Percentiles rank a stretch among this genome's conserved stretches.
phyloP scores from a whole-genome alignment of 331 rosid species.

The Quercus lobata region DNA sequence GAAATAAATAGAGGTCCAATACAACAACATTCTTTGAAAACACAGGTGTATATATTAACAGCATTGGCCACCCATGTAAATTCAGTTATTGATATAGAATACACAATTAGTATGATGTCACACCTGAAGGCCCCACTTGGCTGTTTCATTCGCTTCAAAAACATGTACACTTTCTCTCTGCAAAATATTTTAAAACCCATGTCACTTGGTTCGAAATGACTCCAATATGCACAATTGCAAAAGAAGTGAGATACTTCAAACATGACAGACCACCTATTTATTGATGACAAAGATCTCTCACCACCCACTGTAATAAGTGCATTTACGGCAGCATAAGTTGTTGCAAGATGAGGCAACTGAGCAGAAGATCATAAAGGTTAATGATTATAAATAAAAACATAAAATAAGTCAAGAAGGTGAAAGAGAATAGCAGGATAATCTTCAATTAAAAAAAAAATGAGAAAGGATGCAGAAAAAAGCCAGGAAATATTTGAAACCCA shows the following conservation, averaged over 20 bases:
- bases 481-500: neutral
- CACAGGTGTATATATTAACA: neutral
- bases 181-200: slow-evolving; percentile 15
- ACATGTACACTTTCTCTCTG: slow-evolving; percentile 59
- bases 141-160: slow-evolving; percentile 76
- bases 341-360: slow-evolving; percentile 97
- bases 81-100: slow-evolving; percentile 11
- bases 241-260: neutral
- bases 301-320: slow-evolving; percentile 79
- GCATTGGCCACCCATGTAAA: neutral
- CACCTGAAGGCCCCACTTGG: slow-evolving; percentile 88
- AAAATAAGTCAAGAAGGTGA: neutral
- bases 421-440: neutral
- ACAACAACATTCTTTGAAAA: neutral
- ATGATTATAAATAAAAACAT: neutral
- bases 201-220: slow-evolving; percentile 24
- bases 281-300: slow-evolving; percentile 68
- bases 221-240: slow-evolving; percentile 3
- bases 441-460: neutral
- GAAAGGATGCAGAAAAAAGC: slow-evolving; percentile 4
- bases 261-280: slow-evolving; percentile 79
- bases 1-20: neutral
- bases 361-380: slow-evolving; percentile 21
- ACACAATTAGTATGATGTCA: slow-evolving; percentile 15
- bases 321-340: slow-evolving; percentile 93